A percentile compares a stretch with the other conserved stretches of the same genome.
phyloP scores from a whole-genome alignment of 768 basidiomycete genomes.

The Lentinula sp. region DNA sequence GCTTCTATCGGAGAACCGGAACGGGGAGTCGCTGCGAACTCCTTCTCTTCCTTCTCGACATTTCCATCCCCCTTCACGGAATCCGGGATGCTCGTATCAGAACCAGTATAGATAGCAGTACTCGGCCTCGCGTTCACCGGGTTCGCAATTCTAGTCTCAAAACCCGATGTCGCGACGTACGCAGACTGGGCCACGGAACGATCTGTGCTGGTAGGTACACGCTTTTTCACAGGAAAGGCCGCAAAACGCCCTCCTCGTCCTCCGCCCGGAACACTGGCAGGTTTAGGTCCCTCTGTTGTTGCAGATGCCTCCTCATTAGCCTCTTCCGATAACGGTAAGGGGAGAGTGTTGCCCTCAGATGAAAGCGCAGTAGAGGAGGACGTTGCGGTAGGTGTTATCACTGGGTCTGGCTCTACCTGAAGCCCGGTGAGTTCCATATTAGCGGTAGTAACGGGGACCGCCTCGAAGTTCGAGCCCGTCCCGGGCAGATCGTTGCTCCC shows the following conservation, averaged over 20 bases:
- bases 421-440: not conserved
- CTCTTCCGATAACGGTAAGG: not conserved
- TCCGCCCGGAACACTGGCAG: slow-evolving; percentile 23
- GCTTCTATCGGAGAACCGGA: not conserved
- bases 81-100: no score
- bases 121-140: not conserved
- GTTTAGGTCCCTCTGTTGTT: not conserved
- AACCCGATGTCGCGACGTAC: not conserved
- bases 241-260: slow-evolving; percentile 48
- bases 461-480: not conserved
- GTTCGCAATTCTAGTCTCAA: not conserved
- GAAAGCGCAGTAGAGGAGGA: not conserved
- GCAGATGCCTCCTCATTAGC: not conserved
- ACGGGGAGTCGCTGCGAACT: not conserved
- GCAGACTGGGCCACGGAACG: slow-evolving; percentile 9
- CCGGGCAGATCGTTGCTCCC: no score
- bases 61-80: not conserved
- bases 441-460: not conserved
- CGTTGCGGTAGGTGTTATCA: not conserved
- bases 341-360: not conserved
- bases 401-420: not conserved
- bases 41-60: not conserved
- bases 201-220: slow-evolving; percentile 17
- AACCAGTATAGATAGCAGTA: not conserved
- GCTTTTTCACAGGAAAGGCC: slow-evolving; percentile 56